phyloP scores from a whole-genome alignment of 768 basidiomycete genomes.

The Pulveroboletus frians region DNA sequence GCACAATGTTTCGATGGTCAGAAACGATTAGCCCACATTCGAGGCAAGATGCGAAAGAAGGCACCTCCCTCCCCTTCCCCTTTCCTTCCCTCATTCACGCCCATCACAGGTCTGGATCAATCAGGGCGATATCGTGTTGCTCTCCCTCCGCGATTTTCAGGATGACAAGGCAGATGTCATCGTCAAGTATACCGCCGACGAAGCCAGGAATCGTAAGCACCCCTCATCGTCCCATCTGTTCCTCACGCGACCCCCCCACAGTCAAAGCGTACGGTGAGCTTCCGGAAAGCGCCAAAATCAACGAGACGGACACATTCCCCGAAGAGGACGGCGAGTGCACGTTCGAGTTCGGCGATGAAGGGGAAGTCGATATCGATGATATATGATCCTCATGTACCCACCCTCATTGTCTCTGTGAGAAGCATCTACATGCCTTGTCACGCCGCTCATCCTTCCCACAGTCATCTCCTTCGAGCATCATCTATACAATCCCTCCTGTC shows the following conservation, averaged over 20 bases:
- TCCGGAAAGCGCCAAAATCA: constrained; percentile 94
- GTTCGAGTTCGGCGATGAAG: constrained; percentile 88
- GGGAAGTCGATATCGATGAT: constrained; percentile 86
- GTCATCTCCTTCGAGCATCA: constrained; percentile 12
- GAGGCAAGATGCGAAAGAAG: constrained; percentile 99
- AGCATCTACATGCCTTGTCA: neutral
- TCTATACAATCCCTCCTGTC: constrained; percentile 6
- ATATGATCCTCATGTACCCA: constrained; percentile 45
- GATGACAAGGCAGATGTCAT: constrained; percentile 99
- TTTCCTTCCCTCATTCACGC: constrained; percentile 3
- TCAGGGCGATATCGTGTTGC: constrained; percentile 91
- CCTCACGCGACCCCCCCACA: constrained; percentile 26
- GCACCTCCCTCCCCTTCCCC: constrained; percentile 32
- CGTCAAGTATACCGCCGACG: constrained; percentile 97
- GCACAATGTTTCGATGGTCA: constrained; percentile 98
- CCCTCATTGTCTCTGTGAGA: constrained; percentile 14
- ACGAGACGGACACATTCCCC: constrained; percentile 91
- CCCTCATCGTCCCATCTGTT: constrained; percentile 1
- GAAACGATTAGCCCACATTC: constrained; percentile 94
- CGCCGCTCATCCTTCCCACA: constrained; percentile 4
- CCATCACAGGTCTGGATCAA: constrained; percentile 90
- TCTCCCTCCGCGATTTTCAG: constrained; percentile 97
- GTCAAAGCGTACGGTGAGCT: constrained; percentile 98
- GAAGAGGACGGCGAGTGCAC: constrained; percentile 87
- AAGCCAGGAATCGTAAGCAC: constrained; percentile 72